Conservation (phyloP, 148 eudicot genomes). For the Bassia scoparia region DNA sequence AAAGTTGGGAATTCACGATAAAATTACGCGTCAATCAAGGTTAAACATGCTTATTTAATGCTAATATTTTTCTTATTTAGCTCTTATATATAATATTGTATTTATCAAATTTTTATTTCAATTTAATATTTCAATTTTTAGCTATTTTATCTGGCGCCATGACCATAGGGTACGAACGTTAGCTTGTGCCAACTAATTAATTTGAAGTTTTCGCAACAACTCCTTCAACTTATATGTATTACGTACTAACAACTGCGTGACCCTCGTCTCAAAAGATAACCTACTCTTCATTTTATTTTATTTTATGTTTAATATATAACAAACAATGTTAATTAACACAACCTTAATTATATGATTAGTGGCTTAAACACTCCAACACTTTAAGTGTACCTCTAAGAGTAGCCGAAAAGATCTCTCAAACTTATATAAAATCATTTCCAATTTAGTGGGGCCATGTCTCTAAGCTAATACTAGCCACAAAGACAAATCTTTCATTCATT, state of each 20-base stretch:
- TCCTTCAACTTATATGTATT: not conserved
- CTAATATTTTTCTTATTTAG: no score
- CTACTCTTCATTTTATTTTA: not conserved
- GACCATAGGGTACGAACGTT: no score
- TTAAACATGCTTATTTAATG: no score
- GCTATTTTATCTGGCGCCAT: no score
- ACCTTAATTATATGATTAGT: not conserved
- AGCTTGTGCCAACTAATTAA: no score
- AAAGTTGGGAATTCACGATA: no score
- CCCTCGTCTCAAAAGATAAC: not conserved
- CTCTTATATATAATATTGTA: no score
- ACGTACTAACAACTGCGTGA: not conserved
- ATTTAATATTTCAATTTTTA: no score
- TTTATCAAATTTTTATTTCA: no score
- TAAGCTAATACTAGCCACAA: conserved; percentile 26
- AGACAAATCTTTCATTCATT: not conserved
- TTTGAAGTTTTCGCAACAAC: not conserved
- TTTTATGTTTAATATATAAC: not conserved
- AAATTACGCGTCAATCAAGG: no score
- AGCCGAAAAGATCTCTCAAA: conserved; percentile 26
- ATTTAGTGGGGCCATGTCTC: conserved; percentile 19
- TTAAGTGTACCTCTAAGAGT: conserved; percentile 24
- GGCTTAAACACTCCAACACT: conserved; percentile 10
- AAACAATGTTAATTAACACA: not conserved
- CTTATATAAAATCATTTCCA: not conserved